Conservation (phyloP, 169 alveolate species). For the Eimeria sp. region DNA sequence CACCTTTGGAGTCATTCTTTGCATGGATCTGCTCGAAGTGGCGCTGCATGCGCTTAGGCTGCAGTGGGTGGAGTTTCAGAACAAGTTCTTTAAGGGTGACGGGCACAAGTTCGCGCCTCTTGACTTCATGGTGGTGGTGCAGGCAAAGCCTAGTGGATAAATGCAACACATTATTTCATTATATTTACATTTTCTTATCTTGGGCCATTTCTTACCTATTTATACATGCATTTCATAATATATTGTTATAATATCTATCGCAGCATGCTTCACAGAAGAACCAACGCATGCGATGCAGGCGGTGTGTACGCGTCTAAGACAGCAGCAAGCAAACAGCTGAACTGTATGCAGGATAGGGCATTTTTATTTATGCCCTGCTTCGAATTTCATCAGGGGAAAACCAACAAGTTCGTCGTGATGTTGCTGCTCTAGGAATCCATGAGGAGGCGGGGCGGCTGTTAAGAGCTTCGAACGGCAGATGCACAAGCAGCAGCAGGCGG, state of each 20-base stretch:
- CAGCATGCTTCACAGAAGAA: too few species aligned
- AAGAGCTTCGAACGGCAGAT: too few species aligned
- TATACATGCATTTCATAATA: background rate
- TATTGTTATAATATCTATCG: background rate
- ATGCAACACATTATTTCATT: background rate
- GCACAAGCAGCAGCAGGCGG: too few species aligned
- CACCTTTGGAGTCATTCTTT: slow-evolving; percentile 98
- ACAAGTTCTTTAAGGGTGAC: slow-evolving; percentile 99
- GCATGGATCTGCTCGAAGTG: slow-evolving; percentile 99
- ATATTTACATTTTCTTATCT: background rate
- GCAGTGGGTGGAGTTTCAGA: slow-evolving; percentile 99
- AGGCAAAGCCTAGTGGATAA: slow-evolving; percentile 13
- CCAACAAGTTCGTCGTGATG: too few species aligned
- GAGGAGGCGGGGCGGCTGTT: too few species aligned
- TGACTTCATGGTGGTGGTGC: slow-evolving; percentile 79
- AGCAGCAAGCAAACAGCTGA: too few species aligned
- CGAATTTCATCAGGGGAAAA: too few species aligned
- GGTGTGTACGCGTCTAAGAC: too few species aligned
- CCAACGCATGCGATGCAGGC: too few species aligned
- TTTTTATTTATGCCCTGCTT: too few species aligned
- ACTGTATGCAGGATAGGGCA: too few species aligned
- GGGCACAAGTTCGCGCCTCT: slow-evolving; percentile 97
- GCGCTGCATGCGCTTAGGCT: slow-evolving; percentile 99
- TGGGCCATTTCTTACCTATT: background rate
- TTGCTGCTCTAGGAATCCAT: too few species aligned